Evolutionary conservation across 176 grass and related monocot species (phyloP), one percentile per base, ranked within the genome.

Genomic region (Sorghum bicolor): DNA sequence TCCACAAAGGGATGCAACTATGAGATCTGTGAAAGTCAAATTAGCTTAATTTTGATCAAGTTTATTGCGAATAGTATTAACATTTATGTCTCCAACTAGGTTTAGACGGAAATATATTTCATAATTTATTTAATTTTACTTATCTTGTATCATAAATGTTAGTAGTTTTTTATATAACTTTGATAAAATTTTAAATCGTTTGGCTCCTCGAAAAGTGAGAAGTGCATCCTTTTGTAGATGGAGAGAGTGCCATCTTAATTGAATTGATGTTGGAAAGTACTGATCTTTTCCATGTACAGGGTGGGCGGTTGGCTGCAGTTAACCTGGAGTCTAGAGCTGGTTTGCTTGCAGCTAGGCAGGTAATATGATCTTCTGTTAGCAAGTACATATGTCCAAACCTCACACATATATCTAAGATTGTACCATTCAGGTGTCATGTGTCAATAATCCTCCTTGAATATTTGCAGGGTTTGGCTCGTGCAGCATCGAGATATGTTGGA

Each of bases 301-400:
- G 96, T 76, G 96, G 96, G 24, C 89, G 89, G 72, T 80, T 95
- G 78, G 96, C 91, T 75, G 93, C 85, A 79, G 71, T 81, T 62
- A 98, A 88, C 82, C 87, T 98, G 74, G 96, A 98, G 84, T 86
- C 89, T 19, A 93, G 77, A 90, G 84, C 86, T 84, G 91, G 87
- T 79, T 86, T 90, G 75, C 85, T 98, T 88, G 91, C 87, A 78
- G 96, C 96, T 79, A 87, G 89, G 85, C 93, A 95, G 92, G 96
- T 98, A 72, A 82, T 48, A 72, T 15, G 34, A 53, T 88, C 68
- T 47, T 87, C 29, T 79, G 34, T 47, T 86, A 72, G 75, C 57
- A 87, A 36, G 22, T 61, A 25, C 19, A 82, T 79, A 29, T 16
- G 13, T 62, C 26, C 20, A 82, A 76, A 62, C 13, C n/a, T 57